Evolutionary conservation across 139 green algal genomes (phyloP).

Genomic region (Zygnema circumcarinatum): DNA sequence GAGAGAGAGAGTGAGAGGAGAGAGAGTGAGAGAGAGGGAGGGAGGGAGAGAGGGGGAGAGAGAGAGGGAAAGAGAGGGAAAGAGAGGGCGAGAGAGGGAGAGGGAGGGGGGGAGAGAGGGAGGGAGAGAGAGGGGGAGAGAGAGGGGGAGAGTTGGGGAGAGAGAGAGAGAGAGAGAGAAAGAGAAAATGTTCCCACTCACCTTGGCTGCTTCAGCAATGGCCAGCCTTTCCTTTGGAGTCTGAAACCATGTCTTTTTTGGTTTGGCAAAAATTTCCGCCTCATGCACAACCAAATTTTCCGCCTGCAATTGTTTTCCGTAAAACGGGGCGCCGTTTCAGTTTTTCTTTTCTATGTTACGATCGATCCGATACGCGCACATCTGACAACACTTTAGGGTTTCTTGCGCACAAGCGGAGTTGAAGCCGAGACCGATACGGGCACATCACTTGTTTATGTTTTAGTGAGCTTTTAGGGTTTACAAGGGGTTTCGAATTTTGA

Average conservation of each 20-base stretch:
- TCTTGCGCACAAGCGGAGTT: too few species aligned
- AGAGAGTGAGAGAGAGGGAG: slow-evolving; percentile 10
- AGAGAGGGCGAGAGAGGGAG: slow-evolving; percentile 29
- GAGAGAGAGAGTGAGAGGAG: not conserved
- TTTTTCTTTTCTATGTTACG: too few species aligned
- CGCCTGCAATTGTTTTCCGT: too few species aligned
- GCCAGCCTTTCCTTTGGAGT: slow-evolving; percentile 73
- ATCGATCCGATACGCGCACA: too few species aligned
- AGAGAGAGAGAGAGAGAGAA: not conserved
- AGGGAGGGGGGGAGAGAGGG: not conserved
- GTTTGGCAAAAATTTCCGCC: slow-evolving; percentile 87
- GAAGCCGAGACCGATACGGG: too few species aligned
- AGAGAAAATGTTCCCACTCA: slow-evolving; percentile 13
- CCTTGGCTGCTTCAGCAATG: slow-evolving; percentile 62
- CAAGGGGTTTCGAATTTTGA: too few species aligned
- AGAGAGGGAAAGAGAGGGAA: slow-evolving; percentile 32
- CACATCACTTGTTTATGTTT: too few species aligned
- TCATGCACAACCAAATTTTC: slow-evolving; percentile 92
- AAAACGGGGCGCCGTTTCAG: not conserved
- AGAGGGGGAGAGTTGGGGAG: not conserved
- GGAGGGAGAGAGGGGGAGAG: slow-evolving; percentile 3
- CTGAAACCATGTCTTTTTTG: slow-evolving; percentile 93
- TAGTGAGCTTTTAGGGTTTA: too few species aligned
- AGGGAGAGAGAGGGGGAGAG: not conserved
- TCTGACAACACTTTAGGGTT: too few species aligned